Evolutionary conservation across 2,329 filamentous ascomycete species (phyloP).

Genomic region (Fusarium agapanthi): DNA sequence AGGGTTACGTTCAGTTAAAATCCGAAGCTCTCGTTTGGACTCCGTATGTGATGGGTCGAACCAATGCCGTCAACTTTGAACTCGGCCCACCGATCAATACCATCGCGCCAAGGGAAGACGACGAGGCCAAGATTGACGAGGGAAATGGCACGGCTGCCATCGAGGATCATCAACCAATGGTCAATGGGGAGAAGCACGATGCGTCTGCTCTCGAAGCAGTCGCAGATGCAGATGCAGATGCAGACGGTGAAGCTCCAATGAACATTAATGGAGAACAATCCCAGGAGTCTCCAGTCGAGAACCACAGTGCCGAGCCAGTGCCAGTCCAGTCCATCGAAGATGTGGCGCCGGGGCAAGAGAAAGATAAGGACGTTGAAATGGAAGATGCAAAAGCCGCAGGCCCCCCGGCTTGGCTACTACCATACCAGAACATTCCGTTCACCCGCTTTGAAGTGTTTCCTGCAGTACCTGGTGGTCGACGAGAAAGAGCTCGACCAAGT

Average conservation of each 20-base stretch:
- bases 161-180: conserved; percentile 29
- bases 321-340: conserved; percentile 46
- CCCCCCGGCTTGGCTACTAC: conserved; percentile 53
- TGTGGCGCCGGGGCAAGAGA: conserved; percentile 45
- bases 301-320: conserved; percentile 39
- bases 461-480: conserved; percentile 61
- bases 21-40: conserved; percentile 89
- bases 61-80: conserved; percentile 83
- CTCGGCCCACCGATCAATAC: conserved; percentile 82
- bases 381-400: conserved; percentile 42
- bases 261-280: conserved; percentile 2
- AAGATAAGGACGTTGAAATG: conserved; percentile 43
- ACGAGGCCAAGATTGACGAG: conserved; percentile 57
- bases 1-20: conserved; percentile 86
- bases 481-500: conserved; percentile 55
- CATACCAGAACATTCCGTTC: conserved; percentile 69
- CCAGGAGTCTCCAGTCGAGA: conserved; percentile 16
- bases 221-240: neutral
- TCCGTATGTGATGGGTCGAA: conserved; percentile 94
- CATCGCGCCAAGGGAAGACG: conserved; percentile 86
- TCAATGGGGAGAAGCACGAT: conserved; percentile 38
- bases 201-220: conserved; percentile 1
- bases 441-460: conserved; percentile 83
- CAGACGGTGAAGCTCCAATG: neutral
- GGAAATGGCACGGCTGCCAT: conserved; percentile 33